Base-by-base conservation (phyloP, 1,284 basidiomycete species). In the Trametes polyzona region DNA sequence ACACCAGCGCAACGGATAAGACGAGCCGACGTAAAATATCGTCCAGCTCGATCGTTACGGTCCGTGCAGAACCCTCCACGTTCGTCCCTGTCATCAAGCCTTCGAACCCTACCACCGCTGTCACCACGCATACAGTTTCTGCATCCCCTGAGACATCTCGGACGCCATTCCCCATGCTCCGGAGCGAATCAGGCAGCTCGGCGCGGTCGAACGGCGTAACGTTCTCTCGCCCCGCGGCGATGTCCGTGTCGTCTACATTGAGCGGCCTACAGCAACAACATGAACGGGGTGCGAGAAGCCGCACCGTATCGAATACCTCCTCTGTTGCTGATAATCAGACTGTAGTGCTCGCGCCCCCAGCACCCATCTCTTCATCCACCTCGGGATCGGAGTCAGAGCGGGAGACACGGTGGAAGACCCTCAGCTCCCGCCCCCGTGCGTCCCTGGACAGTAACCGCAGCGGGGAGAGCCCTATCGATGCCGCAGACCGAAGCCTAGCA, bases 111-210 rank as follows among this genome's bases (percentile, higher is more conserved):
- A 90, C 88, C 27, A 90, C 86, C 23, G 87, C 87, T 4, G 57
- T 90, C n/a, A 88, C 87, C 0, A 69, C 82, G 0, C 82, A 85
- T 57, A 88, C 84, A 0, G 85, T 83, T 2, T 82, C 82, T 1
- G 79, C 77, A 39, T 74, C 77, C 7, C 62, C 65, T 10, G 63
- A 68, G 6, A 72, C 75, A 0, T 73, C 74, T n/a, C 64, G 64
- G 3, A 66, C 73, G 30, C 58, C 75, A 0, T 77, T 78, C 53
- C 75, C 78, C 5, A 61, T 83, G 24, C 67, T 72, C 17, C 75
- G 82, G 9, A 76, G 74, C 8, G 74, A 78, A 24, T 84, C 83
- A 0, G 72, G 70, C 23, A 74, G 76, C 37, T 79, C 80, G 0
- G 56, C 69, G 4, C 57, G 62, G 35, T 48, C 78, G 52, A 73